These are phyloP conservation scores for Phyllostachys edulis DNA, from an alignment of 176 grass and related monocot species.

Conservation along the genomic window DNA sequence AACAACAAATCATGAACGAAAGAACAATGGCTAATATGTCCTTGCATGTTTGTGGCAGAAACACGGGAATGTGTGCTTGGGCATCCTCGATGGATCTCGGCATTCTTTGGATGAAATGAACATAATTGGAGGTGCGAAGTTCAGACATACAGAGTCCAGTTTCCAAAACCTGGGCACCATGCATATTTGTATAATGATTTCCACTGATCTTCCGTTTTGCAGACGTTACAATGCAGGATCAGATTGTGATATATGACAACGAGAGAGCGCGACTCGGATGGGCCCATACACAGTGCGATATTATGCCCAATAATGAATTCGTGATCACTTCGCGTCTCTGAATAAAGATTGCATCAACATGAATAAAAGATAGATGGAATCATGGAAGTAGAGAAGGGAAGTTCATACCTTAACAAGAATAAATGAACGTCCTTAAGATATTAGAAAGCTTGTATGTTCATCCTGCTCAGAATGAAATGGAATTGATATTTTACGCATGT, in stretches of 20 bases:
- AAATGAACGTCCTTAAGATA: neutral
- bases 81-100: constrained; percentile 68
- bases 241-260: constrained; percentile 82
- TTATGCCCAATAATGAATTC: no score
- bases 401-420: neutral
- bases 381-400: no score
- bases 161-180: neutral
- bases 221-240: constrained; percentile 79
- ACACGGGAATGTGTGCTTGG: constrained; percentile 66
- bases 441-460: neutral
- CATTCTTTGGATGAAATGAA: constrained; percentile 31
- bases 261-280: constrained; percentile 67
- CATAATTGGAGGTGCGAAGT: constrained; percentile 68
- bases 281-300: neutral
- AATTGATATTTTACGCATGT: neutral
- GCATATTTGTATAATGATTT: neutral
- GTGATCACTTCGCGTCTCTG: neutral
- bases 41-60: constrained; percentile 45
- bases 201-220: neutral
- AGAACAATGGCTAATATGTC: constrained; percentile 9
- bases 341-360: neutral
- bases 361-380: no score
- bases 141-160: neutral
- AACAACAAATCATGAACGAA: neutral
- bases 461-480: constrained; percentile 5